Conservation (phyloP, 2,329 filamentous ascomycete species). For the Alternaria viburni region DNA sequence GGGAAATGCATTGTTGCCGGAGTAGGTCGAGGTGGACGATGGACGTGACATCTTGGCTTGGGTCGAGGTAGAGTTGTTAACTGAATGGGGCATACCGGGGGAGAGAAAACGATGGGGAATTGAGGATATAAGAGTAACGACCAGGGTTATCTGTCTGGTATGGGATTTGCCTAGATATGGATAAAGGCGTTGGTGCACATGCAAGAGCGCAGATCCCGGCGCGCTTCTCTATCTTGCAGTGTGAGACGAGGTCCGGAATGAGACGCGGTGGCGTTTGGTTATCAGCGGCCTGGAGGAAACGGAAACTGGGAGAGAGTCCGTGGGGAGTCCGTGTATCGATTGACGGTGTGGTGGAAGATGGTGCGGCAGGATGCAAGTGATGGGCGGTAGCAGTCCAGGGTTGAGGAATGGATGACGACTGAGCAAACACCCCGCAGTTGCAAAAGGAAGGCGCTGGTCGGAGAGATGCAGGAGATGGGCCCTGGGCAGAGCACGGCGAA, state of each 20-base stretch:
- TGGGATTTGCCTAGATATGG: constrained; percentile 36
- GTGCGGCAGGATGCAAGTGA: constrained; percentile 2
- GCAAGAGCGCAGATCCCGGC: constrained; percentile 19
- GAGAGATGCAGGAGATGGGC: constrained; percentile 1
- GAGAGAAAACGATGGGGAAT: constrained; percentile 7
- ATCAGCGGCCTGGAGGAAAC: constrained; percentile 4
- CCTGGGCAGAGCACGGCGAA: constrained; percentile 1
- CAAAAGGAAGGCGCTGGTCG: not conserved
- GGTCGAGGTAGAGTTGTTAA: constrained; percentile 39
- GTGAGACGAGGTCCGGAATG: constrained; percentile 14
- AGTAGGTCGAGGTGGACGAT: constrained; percentile 44
- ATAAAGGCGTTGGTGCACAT: constrained; percentile 31
- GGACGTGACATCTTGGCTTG: constrained; percentile 45
- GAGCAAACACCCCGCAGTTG: constrained; percentile 2
- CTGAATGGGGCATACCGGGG: constrained; percentile 45
- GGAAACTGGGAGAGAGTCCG: constrained; percentile 2
- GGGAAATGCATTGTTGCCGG: constrained; percentile 42
- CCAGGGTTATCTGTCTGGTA: constrained; percentile 27
- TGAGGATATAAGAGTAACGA: constrained; percentile 17
- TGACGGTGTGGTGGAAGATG: not conserved
- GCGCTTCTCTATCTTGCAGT: constrained; percentile 17
- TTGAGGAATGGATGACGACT: not conserved
- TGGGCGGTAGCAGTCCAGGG: not conserved
- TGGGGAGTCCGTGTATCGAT: not conserved
- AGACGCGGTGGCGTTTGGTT: constrained; percentile 6